phyloP scores from a whole-genome alignment of 2,329 filamentous ascomycete genomes.

The Byssochlamys sp. region DNA sequence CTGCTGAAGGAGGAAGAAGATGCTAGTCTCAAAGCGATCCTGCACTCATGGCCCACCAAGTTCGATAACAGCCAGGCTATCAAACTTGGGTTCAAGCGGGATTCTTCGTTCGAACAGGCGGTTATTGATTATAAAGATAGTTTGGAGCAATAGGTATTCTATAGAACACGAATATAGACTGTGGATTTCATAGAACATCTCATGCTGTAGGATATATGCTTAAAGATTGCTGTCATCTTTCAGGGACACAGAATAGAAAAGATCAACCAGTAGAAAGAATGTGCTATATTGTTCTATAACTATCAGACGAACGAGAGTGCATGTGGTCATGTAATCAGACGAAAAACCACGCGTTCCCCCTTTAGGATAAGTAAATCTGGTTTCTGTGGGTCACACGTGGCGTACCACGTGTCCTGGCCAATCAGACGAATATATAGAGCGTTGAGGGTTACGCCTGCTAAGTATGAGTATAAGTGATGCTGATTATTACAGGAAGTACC shows the following conservation, averaged over 20 bases:
- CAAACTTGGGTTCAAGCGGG: constrained; percentile 43
- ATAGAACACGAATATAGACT: background rate
- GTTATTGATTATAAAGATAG: constrained; percentile 47
- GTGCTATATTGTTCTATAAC: no score
- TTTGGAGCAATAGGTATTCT: constrained; percentile 8
- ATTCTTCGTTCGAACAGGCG: constrained; percentile 45
- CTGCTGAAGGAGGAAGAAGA: constrained; percentile 46
- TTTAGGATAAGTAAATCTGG: background rate
- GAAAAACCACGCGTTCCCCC: background rate
- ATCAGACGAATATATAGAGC: background rate
- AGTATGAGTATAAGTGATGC: background rate
- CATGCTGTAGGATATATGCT: background rate
- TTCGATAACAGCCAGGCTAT: constrained; percentile 47
- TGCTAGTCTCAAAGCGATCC: constrained; percentile 42
- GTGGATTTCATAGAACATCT: background rate
- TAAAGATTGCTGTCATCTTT: no score
- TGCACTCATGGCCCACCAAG: constrained; percentile 48
- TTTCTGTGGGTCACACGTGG: background rate
- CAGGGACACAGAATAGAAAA: no score
- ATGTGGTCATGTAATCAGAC: background rate
- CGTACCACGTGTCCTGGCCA: background rate
- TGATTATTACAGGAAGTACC: background rate
- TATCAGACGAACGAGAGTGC: background rate
- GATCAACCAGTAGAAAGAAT: no score
- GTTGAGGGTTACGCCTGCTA: background rate